A percentile compares a stretch with the other conserved stretches of the same genome.
Evolutionary conservation across 768 basidiomycete genomes (phyloP).

Genomic region (Hydnum rufescens): DNA sequence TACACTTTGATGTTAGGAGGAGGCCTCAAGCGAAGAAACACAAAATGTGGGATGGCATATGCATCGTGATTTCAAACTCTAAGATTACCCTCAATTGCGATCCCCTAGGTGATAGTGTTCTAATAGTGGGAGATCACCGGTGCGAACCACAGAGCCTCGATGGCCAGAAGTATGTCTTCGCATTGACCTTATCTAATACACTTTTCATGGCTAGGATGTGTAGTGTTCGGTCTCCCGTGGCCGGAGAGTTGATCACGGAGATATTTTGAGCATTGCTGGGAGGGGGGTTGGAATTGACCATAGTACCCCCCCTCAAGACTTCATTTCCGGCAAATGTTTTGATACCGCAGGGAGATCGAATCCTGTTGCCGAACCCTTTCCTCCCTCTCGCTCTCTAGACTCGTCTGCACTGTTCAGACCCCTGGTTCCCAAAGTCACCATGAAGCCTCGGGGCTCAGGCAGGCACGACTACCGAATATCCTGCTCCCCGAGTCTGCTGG

Average conservation of each 20-base stretch:
- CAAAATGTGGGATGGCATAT: constrained; percentile 62
- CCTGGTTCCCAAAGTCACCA: not conserved
- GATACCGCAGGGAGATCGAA: not conserved
- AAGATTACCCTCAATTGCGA: not conserved
- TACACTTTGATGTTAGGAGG: constrained; percentile 28
- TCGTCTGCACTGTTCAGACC: not conserved
- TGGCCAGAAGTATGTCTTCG: constrained; percentile 38
- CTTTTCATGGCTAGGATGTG: not conserved
- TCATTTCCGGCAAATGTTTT: constrained; percentile 8
- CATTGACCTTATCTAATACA: not conserved
- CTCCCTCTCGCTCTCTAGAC: not conserved
- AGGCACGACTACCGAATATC: not conserved
- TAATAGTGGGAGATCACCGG: constrained; percentile 29
- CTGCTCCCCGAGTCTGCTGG: not conserved
- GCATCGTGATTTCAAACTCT: not conserved
- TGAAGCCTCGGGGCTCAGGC: too few relatives aligned
- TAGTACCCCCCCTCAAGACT: constrained; percentile 5
- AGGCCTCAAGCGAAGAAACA: constrained; percentile 56
- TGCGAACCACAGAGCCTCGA: constrained; percentile 28
- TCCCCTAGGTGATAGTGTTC: constrained; percentile 10
- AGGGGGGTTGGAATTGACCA: constrained; percentile 12
- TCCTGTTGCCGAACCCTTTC: not conserved
- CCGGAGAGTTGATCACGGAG: constrained; percentile 7
- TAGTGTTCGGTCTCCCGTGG: not conserved
- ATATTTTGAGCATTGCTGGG: constrained; percentile 13